Conservation (phyloP, 352 stramenopile genomes). For the Phytophthora pini region DNA sequence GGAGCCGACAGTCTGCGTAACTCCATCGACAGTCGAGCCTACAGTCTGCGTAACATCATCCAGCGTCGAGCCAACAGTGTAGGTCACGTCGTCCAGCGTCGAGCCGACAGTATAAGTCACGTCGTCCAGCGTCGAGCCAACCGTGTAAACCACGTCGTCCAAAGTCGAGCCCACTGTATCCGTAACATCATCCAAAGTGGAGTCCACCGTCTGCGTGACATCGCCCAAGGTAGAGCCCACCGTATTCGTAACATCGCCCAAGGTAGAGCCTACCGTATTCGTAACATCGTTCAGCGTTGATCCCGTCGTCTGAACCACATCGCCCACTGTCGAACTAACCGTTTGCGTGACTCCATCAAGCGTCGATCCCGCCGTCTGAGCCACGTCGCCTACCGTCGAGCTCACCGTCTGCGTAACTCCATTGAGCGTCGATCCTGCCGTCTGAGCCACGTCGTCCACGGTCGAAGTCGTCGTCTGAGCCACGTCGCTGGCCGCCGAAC, state of each 20-base stretch:
- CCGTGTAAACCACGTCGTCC: not conserved
- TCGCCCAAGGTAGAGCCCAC: too few relatives aligned
- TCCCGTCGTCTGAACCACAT: slow-evolving; percentile 2
- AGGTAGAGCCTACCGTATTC: slow-evolving; percentile 5
- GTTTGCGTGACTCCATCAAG: slow-evolving; percentile 2
- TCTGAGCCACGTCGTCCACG: not conserved
- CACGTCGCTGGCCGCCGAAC: slow-evolving; percentile 3
- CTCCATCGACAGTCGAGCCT: slow-evolving; percentile 3
- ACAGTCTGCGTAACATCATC: slow-evolving; percentile 15
- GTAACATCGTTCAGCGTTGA: slow-evolving; percentile 11
- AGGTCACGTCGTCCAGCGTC: slow-evolving; percentile 1
- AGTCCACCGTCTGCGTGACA: not conserved
- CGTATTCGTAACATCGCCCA: slow-evolving; percentile 3
- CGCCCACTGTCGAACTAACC: slow-evolving; percentile 4
- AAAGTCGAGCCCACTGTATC: not conserved
- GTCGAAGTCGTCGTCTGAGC: slow-evolving; percentile 5
- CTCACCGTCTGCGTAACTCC: not conserved
- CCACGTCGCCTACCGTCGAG: not conserved
- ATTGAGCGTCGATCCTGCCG: not conserved
- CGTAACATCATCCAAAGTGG: slow-evolving; percentile 4
- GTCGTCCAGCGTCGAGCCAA: slow-evolving; percentile 12
- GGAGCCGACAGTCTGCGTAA: not conserved
- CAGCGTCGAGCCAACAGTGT: slow-evolving; percentile 7
- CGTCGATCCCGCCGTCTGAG: slow-evolving; percentile 7
- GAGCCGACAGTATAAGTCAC: slow-evolving; percentile 15